Evolutionary conservation across 1,284 basidiomycete genomes (phyloP), one percentile per base, ranked within the genome.

Genomic region (Bjerkandera adusta): DNA sequence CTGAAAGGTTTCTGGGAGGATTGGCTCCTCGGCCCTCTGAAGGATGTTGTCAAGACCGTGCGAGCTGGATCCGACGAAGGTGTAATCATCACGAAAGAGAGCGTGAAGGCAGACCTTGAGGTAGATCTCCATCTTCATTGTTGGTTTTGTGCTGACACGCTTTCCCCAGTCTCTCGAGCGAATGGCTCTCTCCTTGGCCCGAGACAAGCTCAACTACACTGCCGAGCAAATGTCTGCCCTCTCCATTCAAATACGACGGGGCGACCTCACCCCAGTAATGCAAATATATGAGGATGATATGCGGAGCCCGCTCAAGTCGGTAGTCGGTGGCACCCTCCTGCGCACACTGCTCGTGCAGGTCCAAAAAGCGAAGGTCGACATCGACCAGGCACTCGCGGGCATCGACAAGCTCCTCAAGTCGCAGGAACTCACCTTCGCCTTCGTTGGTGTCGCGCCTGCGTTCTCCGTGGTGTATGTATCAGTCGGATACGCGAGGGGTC

Each of bases 321-420:
- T 85, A 3, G 51, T 98, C 5, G 71, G 77, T 3, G 96, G 96
- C 4, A 88, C 86, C 11, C 76, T 99, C 11, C 71, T 98, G 21
- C 79, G 96, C 32, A 87, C 91, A 0, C 69, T 95, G 26, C 84
- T 99, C 49, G 89, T 99, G 45, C 96, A 98, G 64, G 79, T 97
- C 1, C 96, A 99, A 61, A 99, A 98, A 67, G 91, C 94, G 48
- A 98, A 98, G 76, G 90, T 92, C 48, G 96, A 99, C 65, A 82
- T 98, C 44, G 89, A 93, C 57, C 80, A 96, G 70, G 79, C 92
- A 22, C 72, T 97, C 59, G 69, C 82, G 45, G 85, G 91, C 42
- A 89, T 97, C 55, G 96, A 99, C 68, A 92, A 89, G 61, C 75
- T 99, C 42, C 82, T 99, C 52, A 91, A 88, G 58, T 94, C 91